Evolutionary conservation across 2,329 filamentous ascomycete species (phyloP).

Genomic region (Neospermospora avenae): DNA sequence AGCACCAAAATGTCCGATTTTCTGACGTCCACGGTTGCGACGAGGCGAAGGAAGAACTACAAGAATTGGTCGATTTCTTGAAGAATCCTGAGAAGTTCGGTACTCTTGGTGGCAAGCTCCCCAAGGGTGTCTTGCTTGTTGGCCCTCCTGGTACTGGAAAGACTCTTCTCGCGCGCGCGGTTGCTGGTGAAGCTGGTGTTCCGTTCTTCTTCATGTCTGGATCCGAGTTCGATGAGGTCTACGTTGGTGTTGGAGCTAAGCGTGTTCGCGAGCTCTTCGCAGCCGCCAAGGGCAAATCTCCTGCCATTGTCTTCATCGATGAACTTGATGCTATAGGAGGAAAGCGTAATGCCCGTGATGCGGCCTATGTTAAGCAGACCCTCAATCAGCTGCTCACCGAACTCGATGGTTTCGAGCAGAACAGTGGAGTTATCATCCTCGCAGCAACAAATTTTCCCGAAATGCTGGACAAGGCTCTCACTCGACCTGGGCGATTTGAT

Average conservation of each 20-base stretch:
- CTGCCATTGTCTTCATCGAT: constrained; percentile 93
- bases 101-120: constrained; percentile 90
- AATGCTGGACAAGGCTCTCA: constrained; percentile 89
- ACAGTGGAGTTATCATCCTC: constrained; percentile 91
- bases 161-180: constrained; percentile 89
- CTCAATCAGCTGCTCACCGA: constrained; percentile 96
- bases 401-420: constrained; percentile 94
- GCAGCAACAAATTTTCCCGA: constrained; percentile 96
- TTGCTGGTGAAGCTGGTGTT: constrained; percentile 94
- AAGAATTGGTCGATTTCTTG: constrained; percentile 94
- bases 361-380: constrained; percentile 94
- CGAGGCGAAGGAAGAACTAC: constrained; percentile 95
- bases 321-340: constrained; percentile 93
- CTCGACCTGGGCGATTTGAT: constrained; percentile 91
- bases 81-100: constrained; percentile 92
- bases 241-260: constrained; percentile 95
- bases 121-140: constrained; percentile 92
- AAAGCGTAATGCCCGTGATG: constrained; percentile 88
- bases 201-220: constrained; percentile 99
- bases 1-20: constrained; percentile 89
- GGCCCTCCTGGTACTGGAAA: constrained; percentile 97
- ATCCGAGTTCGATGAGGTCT: constrained; percentile 97
- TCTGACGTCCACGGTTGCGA: constrained; percentile 94
- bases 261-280: constrained; percentile 90
- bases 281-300: constrained; percentile 79